Evolutionary conservation across 805 yeast genomes (phyloP).

Genomic region (Barnettozyma populi): DNA sequence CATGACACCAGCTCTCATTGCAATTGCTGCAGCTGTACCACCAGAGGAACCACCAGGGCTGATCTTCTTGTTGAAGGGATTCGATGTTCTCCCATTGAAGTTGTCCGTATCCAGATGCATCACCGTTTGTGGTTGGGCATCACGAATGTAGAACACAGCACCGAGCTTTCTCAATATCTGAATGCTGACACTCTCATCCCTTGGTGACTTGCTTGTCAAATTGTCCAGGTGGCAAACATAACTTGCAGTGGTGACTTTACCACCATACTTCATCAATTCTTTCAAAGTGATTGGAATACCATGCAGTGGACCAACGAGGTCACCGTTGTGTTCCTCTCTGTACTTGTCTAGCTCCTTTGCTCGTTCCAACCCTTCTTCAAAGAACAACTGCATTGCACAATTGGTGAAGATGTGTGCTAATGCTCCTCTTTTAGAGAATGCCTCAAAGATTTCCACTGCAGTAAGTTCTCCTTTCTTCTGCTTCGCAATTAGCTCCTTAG

Average conservation of each 20-base stretch:
- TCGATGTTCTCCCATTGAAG: slow-evolving; percentile 54
- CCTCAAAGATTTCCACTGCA: slow-evolving; percentile 39
- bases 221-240: slow-evolving; percentile 50
- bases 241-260: slow-evolving; percentile 54
- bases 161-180: slow-evolving; percentile 31
- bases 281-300: slow-evolving; percentile 66
- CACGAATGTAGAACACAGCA: slow-evolving; percentile 59
- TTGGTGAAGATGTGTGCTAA: slow-evolving; percentile 48
- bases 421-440: slow-evolving; percentile 54
- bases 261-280: slow-evolving; percentile 56
- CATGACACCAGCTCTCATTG: slow-evolving; percentile 50
- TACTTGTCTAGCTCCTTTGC: slow-evolving; percentile 54
- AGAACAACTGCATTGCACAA: slow-evolving; percentile 35
- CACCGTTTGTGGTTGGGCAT: slow-evolving; percentile 63
- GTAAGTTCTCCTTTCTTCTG: slow-evolving; percentile 31
- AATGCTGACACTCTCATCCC: slow-evolving; percentile 44
- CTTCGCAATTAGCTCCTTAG: slow-evolving; percentile 15
- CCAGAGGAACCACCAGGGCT: slow-evolving; percentile 71
- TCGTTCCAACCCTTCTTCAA: slow-evolving; percentile 51
- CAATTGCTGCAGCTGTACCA: slow-evolving; percentile 63
- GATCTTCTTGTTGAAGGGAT: slow-evolving; percentile 51
- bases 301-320: slow-evolving; percentile 60
- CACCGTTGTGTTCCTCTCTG: slow-evolving; percentile 32
- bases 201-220: slow-evolving; percentile 29
- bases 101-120: slow-evolving; percentile 65